Base-by-base conservation (phyloP, 352 stramenopile species). In the Globisporangium alternatum region DNA sequence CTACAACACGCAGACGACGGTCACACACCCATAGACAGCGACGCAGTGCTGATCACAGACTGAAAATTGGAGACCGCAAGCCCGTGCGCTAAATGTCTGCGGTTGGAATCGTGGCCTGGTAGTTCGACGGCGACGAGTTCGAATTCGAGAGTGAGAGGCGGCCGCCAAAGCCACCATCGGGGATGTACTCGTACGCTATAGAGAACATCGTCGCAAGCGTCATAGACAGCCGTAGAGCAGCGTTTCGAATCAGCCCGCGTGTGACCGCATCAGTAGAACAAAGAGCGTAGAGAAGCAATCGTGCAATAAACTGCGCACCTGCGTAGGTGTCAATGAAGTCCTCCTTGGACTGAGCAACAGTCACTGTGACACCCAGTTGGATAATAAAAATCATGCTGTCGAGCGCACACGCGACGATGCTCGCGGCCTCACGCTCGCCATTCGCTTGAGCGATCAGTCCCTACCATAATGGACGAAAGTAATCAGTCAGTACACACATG, bases 281-380 rank as follows among this genome's bases (percentile, higher is more conserved):
- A 1, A 31, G 8, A 62, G 2, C 21, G 7, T 17, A 21, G 65
- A 12, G 17, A 12, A 55, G 8, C 33, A 8, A 17, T 28, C 25
- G 25, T n/a, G 22, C 45, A 22, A 12, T 30, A n/a, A 2, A 10
- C 10, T 45, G 9, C 75, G 21, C 60, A 93, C 85, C 85, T 49
- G 85, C 85, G 51, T 92, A 94, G 0, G 85, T 94, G 56, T 94
- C 85, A 44, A 94, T 94, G 17, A 91, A 81, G 65, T 91, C 85
- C 70, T 94, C 83, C 67, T 90, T 91, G 10, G 78, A 86, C 65
- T 89, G 81, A 30, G 89, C 70, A 25, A 94, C 71, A 44, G 85
- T 64, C 39, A 70, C 81, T 3, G 85, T 92, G 35, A 91, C 75
- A 0, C 63, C 65, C 45, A 82, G 68, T 51, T 94, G 85, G 35